Base-by-base conservation (phyloP, 257 asterid genomes). In the Solanum chilense region DNA sequence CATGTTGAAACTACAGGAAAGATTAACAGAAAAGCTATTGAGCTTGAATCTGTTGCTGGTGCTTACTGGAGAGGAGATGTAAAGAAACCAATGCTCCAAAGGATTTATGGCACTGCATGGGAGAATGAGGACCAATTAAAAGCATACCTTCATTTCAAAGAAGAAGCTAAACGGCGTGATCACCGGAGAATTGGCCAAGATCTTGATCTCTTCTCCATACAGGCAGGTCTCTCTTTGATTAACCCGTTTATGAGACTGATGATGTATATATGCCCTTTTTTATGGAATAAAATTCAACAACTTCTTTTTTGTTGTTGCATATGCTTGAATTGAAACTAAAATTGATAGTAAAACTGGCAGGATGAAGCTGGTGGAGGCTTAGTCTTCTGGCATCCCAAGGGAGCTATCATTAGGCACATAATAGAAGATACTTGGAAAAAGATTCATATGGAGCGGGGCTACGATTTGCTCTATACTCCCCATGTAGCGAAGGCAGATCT, bases 1-100 rank as follows among this genome's bases (percentile, higher is more conserved):
- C 99, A 97, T 93, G 98, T 97, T 86, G 99, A 97, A 91, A 91
- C 97, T 89, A 97, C 99, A 77, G 99, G 98, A 76, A 89, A 93
- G 77, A 97, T 97, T 87, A 93, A 93, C 89, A 94, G 92, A 86
- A 97, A 94, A 90, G 98, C 98, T 86, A 90, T 97, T 64, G 96
- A 94, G 75, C 99, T 97, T 84, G 99, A 97, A 90, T 97, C 98
- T 76, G 98, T 97, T 89, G 99, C 99, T 86, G 99, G 99, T 89
- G 99, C 99, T 85, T 97, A 97, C 93, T 97, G 99, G 99, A 92
- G 99, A 92, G 98, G 99, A 89, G 98, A 97, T 86, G 92, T 91
- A 81, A 90, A 91, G 86, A 95, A 89, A 88, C 98, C 97, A 64
- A 95, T 97, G 99, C 93, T 97, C 89, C 99, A 97, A 90, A 93